Evolutionary conservation across 2,329 filamentous ascomycete species (phyloP).

Genomic region (Lizonia empirigonia): DNA sequence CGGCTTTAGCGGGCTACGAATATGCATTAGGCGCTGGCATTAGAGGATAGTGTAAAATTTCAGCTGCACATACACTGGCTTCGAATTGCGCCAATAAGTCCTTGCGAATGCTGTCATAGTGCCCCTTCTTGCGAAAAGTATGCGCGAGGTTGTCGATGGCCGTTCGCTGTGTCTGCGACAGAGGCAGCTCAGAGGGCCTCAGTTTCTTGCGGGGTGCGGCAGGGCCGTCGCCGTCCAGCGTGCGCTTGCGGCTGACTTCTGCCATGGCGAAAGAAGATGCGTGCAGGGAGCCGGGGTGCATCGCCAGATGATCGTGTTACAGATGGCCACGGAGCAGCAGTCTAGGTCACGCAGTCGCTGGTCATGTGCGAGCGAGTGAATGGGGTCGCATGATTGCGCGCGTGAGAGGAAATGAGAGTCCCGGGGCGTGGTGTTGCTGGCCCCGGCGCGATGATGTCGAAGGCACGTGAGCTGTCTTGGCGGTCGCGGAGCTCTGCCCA

Average conservation of each 20-base stretch:
- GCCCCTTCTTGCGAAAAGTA: constrained; percentile 84
- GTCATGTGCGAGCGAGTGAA: constrained; percentile 10
- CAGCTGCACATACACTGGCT: constrained; percentile 61
- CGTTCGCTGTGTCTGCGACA: constrained; percentile 72
- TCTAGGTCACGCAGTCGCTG: background rate
- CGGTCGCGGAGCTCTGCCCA: constrained; percentile 26
- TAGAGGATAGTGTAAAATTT: background rate
- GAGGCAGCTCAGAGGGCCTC: constrained; percentile 75
- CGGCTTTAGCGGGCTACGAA: constrained; percentile 69
- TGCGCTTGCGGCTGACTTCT: constrained; percentile 39
- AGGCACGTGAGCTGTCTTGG: constrained; percentile 11
- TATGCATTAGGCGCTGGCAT: constrained; percentile 2
- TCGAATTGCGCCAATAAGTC: constrained; percentile 77
- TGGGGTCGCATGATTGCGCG: constrained; percentile 4
- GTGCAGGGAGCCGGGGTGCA: constrained; percentile 2
- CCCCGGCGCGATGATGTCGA: background rate
- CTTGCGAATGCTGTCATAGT: constrained; percentile 79
- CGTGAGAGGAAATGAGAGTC: constrained; percentile 1
- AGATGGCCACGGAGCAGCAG: background rate
- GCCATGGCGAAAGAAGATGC: constrained; percentile 34
- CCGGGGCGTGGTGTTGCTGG: constrained; percentile 10
- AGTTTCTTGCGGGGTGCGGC: constrained; percentile 60
- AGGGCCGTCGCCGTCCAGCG: constrained; percentile 37
- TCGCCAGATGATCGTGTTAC: constrained; percentile 4
- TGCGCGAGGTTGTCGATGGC: constrained; percentile 78